Conservation (phyloP, 371 early-diverging fungal species). For the Mucor circinelloides region DNA sequence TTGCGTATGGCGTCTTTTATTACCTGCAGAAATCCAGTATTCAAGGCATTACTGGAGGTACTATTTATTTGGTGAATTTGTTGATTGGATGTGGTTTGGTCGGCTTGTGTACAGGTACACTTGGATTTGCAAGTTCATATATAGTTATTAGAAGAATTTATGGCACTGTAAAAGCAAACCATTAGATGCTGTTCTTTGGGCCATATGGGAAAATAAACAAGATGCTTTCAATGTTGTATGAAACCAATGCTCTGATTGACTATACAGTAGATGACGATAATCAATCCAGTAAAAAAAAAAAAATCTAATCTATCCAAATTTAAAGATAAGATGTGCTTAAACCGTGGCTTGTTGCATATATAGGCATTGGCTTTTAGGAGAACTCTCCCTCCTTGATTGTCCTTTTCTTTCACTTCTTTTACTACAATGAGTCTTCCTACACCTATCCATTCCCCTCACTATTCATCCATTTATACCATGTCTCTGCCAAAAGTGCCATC, state of each 20-base stretch:
- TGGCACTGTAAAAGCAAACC: slow-evolving; percentile 42
- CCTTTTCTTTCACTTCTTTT: background rate
- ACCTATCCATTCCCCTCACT: background rate
- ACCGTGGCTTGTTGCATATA: background rate
- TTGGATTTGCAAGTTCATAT: slow-evolving; percentile 44
- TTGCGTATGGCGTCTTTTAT: slow-evolving; percentile 38
- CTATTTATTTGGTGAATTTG: slow-evolving; percentile 34
- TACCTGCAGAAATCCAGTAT: slow-evolving; percentile 27
- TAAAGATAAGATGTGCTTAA: background rate
- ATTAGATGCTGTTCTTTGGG: no score
- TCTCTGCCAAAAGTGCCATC: background rate
- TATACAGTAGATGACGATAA: no score
- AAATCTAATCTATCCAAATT: background rate
- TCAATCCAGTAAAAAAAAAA: no score
- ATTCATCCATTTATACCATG: background rate
- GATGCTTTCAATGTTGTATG: no score
- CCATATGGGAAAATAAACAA: no score
- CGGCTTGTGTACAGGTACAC: slow-evolving; percentile 41
- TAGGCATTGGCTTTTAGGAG: background rate
- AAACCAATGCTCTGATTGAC: no score
- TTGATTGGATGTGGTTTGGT: slow-evolving; percentile 36
- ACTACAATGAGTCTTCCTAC: background rate
- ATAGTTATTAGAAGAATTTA: slow-evolving; percentile 41
- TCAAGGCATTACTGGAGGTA: slow-evolving; percentile 29
- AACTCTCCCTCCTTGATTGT: background rate